phyloP scores from a whole-genome alignment of 2,329 filamentous ascomycete genomes.

The Aureobasidium sp. region DNA sequence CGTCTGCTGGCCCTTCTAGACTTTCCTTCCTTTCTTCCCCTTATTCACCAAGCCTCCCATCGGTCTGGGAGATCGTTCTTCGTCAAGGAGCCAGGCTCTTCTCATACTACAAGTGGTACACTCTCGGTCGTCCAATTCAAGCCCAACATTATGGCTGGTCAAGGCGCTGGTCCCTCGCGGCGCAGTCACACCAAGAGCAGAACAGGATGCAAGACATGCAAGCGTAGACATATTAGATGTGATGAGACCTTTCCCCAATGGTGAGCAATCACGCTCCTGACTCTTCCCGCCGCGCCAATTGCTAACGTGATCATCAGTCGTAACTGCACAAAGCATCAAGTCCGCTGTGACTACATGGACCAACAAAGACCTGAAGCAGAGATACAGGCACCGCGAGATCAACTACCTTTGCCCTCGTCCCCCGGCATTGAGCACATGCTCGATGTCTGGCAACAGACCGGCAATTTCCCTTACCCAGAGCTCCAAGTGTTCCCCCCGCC shows the following conservation, averaged over 20 bases:
- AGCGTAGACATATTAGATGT: conserved; percentile 92
- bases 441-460: conserved; percentile 73
- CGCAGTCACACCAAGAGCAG: conserved; percentile 96
- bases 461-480: conserved; percentile 76
- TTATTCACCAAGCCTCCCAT: neutral
- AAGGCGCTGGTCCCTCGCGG: conserved; percentile 83
- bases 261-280: conserved; percentile 42
- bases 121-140: neutral
- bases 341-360: conserved; percentile 96
- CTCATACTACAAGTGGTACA: neutral
- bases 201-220: conserved; percentile 97
- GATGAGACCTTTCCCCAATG: conserved; percentile 98
- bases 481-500: conserved; percentile 69
- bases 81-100: neutral
- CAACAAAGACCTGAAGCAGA: conserved; percentile 58
- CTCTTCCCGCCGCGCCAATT: neutral
- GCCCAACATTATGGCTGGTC: conserved; percentile 64
- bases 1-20: conserved; percentile 12
- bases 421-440: conserved; percentile 76
- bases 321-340: conserved; percentile 98
- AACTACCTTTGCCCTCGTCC: conserved; percentile 69
- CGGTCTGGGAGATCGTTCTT: neutral
- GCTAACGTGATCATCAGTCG: conserved; percentile 49
- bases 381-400: conserved; percentile 43
- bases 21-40: neutral